phyloP scores from a whole-genome alignment of 129 eudicot genomes.

The Silybum marianum region DNA sequence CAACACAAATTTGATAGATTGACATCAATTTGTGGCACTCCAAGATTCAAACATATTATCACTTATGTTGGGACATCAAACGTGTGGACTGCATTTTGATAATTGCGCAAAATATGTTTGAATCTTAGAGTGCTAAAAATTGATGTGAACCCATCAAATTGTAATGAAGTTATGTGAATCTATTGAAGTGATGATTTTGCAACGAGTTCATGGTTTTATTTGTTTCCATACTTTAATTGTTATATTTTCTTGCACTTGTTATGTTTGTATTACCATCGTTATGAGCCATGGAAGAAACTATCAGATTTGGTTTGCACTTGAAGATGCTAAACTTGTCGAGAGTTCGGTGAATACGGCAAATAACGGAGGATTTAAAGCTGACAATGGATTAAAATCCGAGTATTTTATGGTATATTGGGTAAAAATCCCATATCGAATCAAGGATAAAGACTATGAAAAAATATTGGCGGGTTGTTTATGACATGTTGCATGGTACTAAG shows the following conservation, averaged over 20 bases:
- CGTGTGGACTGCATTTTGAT: background rate
- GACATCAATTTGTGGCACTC: background rate
- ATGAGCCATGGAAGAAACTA: background rate
- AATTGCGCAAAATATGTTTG: background rate
- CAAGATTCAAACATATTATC: background rate
- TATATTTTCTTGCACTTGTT: background rate
- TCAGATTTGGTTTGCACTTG: background rate
- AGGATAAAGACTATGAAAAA: background rate
- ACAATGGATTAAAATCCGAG: background rate
- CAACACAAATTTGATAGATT: background rate
- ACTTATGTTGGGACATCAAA: background rate
- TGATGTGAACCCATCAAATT: background rate
- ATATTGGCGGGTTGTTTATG: background rate
- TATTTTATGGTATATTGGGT: background rate
- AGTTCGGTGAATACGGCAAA: background rate
- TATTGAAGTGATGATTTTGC: background rate
- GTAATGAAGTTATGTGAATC: no score
- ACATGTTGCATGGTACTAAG: background rate
- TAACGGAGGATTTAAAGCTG: background rate
- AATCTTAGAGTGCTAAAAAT: background rate
- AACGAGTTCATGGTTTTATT: no score
- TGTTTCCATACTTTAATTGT: background rate
- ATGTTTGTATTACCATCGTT: background rate
- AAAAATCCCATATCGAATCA: background rate
- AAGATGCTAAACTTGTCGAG: background rate